A percentile compares a stretch with the other conserved stretches of the same genome.
These are phyloP conservation scores for Stylosanthes scabra DNA, from an alignment of 331 rosid genomes.

Conservation along the genomic window DNA sequence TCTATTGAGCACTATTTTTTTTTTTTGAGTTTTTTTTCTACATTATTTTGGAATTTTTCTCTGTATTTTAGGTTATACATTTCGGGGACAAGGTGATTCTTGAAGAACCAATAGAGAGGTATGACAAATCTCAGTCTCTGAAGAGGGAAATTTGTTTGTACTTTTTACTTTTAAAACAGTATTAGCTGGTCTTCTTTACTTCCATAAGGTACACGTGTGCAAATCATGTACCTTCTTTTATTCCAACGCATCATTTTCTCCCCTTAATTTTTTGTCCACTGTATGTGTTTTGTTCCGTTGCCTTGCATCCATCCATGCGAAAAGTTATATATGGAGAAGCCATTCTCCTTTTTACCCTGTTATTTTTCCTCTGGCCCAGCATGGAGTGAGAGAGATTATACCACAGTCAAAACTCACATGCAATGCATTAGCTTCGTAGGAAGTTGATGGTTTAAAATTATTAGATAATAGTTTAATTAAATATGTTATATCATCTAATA, in stretches of 20 bases:
- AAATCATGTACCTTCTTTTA: neutral
- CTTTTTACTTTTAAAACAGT: neutral
- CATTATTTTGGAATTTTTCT: constrained; percentile 26
- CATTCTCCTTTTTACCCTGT: too few relatives aligned
- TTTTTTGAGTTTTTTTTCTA: constrained; percentile 4
- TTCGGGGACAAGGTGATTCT: constrained; percentile 92
- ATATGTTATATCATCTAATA: too few relatives aligned
- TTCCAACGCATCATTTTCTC: neutral
- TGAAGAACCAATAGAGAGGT: constrained; percentile 95
- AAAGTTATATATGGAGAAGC: too few relatives aligned
- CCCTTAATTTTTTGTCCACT: neutral
- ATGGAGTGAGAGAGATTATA: too few relatives aligned
- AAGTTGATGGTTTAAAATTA: too few relatives aligned
- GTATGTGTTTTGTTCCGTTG: neutral
- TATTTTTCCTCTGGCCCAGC: too few relatives aligned
- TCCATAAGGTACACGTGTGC: neutral
- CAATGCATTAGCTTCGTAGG: too few relatives aligned
- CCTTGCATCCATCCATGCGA: neutral
- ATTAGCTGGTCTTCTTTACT: constrained; percentile 9
- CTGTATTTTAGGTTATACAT: constrained; percentile 57
- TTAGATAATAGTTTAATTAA: too few relatives aligned
- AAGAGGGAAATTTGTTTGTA: constrained; percentile 19
- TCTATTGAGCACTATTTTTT: neutral
- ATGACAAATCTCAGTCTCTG: constrained; percentile 23
- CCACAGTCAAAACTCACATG: too few relatives aligned